Percentiles rank a stretch among this genome's conserved stretches.
phyloP scores from a whole-genome alignment of 176 grass and related monocot genomes.

The Avena sativa region DNA sequence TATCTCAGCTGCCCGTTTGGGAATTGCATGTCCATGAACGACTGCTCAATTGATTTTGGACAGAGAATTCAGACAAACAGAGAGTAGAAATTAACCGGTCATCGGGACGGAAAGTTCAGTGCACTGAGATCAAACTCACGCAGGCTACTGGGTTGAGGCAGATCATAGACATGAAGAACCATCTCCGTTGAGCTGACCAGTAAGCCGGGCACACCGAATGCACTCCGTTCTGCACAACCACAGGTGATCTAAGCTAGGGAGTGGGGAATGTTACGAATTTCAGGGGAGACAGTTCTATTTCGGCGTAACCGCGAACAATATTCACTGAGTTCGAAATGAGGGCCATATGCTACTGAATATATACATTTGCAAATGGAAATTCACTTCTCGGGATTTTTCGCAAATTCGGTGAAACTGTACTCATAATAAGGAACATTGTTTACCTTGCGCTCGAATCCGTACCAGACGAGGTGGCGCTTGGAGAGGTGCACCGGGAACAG shows the following conservation, averaged over 20 bases:
- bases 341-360: background rate
- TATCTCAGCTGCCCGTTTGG: conserved; percentile 71
- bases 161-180: conserved; percentile 80
- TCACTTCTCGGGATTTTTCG: background rate
- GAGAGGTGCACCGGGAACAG: conserved; percentile 75
- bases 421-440: background rate
- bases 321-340: background rate
- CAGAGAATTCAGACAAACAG: background rate
- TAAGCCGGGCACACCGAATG: conserved; percentile 74
- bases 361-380: background rate
- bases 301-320: background rate
- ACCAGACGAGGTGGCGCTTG: conserved; percentile 77
- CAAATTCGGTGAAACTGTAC: background rate
- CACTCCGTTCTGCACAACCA: conserved; percentile 55
- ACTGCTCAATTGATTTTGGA: conserved; percentile 28
- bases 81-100: background rate
- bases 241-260: too few species aligned
- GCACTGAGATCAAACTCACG: conserved; percentile 36
- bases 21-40: conserved; percentile 75
- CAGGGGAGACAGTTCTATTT: too few species aligned
- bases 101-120: background rate
- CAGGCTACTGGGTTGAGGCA: conserved; percentile 68
- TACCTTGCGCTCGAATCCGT: conserved; percentile 77
- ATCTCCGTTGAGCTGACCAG: conserved; percentile 66
- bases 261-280: too few species aligned